Percentiles rank a stretch among this genome's conserved stretches.
These are phyloP conservation scores for Botrytis cinerea DNA, from an alignment of 2,329 filamentous ascomycete genomes.

Conservation along the genomic window DNA sequence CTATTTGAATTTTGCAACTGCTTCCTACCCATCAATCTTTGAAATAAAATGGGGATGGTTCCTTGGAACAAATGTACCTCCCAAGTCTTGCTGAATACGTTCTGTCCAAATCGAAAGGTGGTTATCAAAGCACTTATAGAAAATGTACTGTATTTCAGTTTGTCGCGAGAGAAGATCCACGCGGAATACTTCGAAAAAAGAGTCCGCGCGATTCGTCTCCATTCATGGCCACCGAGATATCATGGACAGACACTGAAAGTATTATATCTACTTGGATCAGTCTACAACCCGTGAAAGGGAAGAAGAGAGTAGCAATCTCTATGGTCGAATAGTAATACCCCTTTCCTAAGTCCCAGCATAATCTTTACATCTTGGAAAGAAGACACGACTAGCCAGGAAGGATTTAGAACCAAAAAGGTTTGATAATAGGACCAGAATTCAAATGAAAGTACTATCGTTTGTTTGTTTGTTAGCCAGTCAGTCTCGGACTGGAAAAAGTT, in stretches of 20 bases:
- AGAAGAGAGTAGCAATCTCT: too few species aligned
- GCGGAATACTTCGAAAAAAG: background rate
- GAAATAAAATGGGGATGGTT: background rate
- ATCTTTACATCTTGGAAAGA: background rate
- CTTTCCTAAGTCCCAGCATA: background rate
- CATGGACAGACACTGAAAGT: too few species aligned
- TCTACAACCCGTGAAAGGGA: background rate
- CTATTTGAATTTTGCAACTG: background rate
- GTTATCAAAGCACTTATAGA: background rate
- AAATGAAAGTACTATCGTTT: background rate
- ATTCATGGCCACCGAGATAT: background rate
- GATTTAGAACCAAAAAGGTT: too few species aligned
- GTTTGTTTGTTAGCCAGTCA: background rate
- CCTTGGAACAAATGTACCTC: background rate
- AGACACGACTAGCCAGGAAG: background rate
- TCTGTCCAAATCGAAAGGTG: background rate
- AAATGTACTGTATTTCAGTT: background rate
- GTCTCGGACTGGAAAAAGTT: background rate
- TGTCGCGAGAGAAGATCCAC: background rate
- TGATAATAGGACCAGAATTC: background rate
- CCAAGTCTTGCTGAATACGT: background rate
- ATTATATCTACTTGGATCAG: background rate
- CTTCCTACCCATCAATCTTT: background rate
- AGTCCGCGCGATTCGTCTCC: accelerated
- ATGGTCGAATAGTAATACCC: background rate